Evolutionary conservation across 805 yeast genomes (phyloP).

Genomic region (Candida montana): DNA sequence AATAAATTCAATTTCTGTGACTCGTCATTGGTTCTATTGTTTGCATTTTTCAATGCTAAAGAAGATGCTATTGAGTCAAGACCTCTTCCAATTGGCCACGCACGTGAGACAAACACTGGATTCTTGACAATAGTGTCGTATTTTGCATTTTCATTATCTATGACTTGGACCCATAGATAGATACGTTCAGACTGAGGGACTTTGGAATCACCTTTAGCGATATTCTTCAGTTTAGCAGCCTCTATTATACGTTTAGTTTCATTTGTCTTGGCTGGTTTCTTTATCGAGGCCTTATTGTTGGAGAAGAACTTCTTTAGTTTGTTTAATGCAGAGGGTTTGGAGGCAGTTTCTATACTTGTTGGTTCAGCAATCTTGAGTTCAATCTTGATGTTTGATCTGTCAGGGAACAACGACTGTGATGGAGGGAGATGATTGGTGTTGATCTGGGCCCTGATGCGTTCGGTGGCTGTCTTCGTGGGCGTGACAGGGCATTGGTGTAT

Average conservation of each 20-base stretch:
- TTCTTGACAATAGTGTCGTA: conserved; percentile 17
- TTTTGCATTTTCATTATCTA: conserved; percentile 20
- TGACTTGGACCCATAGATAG: conserved; percentile 21
- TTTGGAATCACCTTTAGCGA: conserved; percentile 23
- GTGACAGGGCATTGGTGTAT: conserved; percentile 17
- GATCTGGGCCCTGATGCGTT: conserved; percentile 5
- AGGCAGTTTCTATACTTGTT: conserved; percentile 8
- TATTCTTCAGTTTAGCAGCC: conserved; percentile 13
- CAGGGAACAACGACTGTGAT: conserved; percentile 22
- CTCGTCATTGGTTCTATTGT: conserved; percentile 21
- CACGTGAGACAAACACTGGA: conserved; percentile 20
- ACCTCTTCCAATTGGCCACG: conserved; percentile 26
- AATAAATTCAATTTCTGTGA: conserved; percentile 18
- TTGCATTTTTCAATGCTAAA: conserved; percentile 19
- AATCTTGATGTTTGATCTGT: conserved; percentile 18
- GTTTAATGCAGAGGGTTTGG: conserved; percentile 14
- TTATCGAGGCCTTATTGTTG: conserved; percentile 4
- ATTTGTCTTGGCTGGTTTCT: conserved; percentile 4
- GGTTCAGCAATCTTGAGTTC: conserved; percentile 15
- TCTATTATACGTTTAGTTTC: conserved; percentile 22
- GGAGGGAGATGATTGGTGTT: conserved; percentile 22
- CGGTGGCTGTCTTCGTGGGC: not conserved
- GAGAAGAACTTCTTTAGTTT: conserved; percentile 20
- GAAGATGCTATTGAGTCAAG: conserved; percentile 20
- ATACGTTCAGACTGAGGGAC: conserved; percentile 18